Conservation (phyloP, 1,139 yeast species). For the Blastobotrys persicus region DNA sequence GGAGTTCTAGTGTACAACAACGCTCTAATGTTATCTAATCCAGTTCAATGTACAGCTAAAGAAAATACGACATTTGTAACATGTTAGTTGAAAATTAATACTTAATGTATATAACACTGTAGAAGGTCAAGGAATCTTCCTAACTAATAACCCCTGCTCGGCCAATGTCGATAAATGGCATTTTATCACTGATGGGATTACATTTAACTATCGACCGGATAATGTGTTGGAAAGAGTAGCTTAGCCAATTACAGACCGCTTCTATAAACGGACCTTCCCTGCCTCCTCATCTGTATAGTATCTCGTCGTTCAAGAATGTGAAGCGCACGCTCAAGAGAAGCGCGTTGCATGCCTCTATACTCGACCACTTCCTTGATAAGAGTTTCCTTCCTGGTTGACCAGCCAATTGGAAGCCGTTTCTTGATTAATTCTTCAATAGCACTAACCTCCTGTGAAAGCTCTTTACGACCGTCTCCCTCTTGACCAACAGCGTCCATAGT, state of each 20-base stretch:
- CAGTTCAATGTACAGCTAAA: no score
- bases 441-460: constrained; percentile 66
- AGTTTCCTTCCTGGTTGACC: constrained; percentile 89
- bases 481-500: constrained; percentile 97
- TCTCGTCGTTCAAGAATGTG: constrained; percentile 83
- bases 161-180: no score
- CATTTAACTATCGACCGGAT: no score
- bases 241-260: constrained; percentile 54
- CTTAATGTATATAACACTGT: no score
- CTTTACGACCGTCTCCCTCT: constrained; percentile 56
- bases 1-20: no score
- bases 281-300: constrained; percentile 81
- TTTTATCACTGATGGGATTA: no score
- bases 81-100: no score
- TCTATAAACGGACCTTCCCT: constrained; percentile 81
- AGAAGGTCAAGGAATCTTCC: no score
- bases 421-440: constrained; percentile 81
- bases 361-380: constrained; percentile 81
- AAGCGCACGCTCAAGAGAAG: constrained; percentile 81
- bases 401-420: constrained; percentile 91
- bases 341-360: constrained; percentile 55
- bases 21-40: no score
- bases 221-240: no score
- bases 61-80: no score
- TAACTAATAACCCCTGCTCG: no score